phyloP scores from a whole-genome alignment of 179 eudicot genomes.

The Spergularia azorica region DNA sequence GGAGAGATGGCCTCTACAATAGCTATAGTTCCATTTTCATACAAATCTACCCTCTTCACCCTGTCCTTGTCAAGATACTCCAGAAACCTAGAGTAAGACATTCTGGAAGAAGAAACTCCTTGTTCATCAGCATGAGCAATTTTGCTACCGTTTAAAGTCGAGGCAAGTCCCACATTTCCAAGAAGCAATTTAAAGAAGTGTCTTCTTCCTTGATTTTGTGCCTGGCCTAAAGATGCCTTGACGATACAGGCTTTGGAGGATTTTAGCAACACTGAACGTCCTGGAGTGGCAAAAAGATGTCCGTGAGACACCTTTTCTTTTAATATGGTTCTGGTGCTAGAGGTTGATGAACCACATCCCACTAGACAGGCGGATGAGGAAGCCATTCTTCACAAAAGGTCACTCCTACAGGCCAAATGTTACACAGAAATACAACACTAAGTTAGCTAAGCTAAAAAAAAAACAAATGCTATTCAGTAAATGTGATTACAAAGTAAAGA shows the following conservation, averaged over 20 bases:
- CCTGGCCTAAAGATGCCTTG: slow-evolving; percentile 56
- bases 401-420: slow-evolving; percentile 1
- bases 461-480: not conserved
- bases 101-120: slow-evolving; percentile 93
- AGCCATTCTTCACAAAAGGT: slow-evolving; percentile 54
- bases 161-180: slow-evolving; percentile 70
- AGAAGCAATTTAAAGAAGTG: slow-evolving; percentile 71
- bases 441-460: slow-evolving; percentile 21
- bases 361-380: slow-evolving; percentile 74
- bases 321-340: slow-evolving; percentile 36
- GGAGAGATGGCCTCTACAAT: slow-evolving; percentile 97
- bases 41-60: slow-evolving; percentile 83
- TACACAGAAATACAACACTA: slow-evolving; percentile 6
- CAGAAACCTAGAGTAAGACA: slow-evolving; percentile 95
- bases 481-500: not conserved
- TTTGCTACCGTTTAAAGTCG: slow-evolving; percentile 50
- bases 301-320: slow-evolving; percentile 48
- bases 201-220: slow-evolving; percentile 64
- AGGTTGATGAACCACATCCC: slow-evolving; percentile 61
- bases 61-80: slow-evolving; percentile 97
- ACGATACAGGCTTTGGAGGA: slow-evolving; percentile 43
- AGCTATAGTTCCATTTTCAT: slow-evolving; percentile 97
- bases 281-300: slow-evolving; percentile 39
- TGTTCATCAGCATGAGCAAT: slow-evolving; percentile 92
- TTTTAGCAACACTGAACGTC: slow-evolving; percentile 38